Percentiles rank a stretch among this genome's conserved stretches.
These are phyloP conservation scores for Aspergillus sp. DNA, from an alignment of 2,329 filamentous ascomycete species.

Conservation along the genomic window DNA sequence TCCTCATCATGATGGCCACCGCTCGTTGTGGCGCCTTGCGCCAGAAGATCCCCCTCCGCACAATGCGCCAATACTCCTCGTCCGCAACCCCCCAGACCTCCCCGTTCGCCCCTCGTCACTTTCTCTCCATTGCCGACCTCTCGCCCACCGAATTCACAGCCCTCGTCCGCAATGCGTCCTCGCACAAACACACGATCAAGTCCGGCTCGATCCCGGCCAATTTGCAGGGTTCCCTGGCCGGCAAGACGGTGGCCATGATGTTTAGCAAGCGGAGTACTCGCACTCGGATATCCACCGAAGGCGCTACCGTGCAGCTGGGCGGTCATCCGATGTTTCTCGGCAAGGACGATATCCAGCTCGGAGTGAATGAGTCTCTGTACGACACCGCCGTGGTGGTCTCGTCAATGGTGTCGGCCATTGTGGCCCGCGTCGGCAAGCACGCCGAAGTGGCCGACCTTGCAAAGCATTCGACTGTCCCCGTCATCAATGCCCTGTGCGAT, in stretches of 20 bases:
- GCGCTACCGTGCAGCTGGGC: conserved; percentile 81
- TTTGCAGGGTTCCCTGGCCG: conserved; percentile 63
- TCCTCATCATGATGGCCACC: conserved; percentile 3
- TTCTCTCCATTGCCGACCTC: conserved; percentile 88
- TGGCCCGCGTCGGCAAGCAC: conserved; percentile 75
- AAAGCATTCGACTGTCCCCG: conserved; percentile 71
- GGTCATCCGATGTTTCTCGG: conserved; percentile 96
- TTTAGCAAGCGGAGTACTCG: conserved; percentile 96
- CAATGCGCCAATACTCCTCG: conserved; percentile 8
- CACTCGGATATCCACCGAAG: conserved; percentile 90
- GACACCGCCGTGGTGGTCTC: conserved; percentile 91
- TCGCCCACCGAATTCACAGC: conserved; percentile 74
- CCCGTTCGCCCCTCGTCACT: conserved; percentile 71
- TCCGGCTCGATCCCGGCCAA: conserved; percentile 59
- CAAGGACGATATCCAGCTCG: conserved; percentile 93
- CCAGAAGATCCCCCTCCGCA: conserved; percentile 5
- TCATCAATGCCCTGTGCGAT: conserved; percentile 85
- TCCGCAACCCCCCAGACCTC: conserved; percentile 43
- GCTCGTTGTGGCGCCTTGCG: conserved; percentile 5
- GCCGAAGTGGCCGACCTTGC: conserved; percentile 71
- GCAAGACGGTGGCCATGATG: conserved; percentile 88
- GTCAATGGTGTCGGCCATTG: conserved; percentile 84
- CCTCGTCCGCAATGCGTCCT: conserved; percentile 77
- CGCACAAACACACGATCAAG: conserved; percentile 76
- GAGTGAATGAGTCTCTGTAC: conserved; percentile 89